These are phyloP conservation scores for Filobasidium floriforme DNA, from an alignment of 768 basidiomycete species.

Conservation along the genomic window DNA sequence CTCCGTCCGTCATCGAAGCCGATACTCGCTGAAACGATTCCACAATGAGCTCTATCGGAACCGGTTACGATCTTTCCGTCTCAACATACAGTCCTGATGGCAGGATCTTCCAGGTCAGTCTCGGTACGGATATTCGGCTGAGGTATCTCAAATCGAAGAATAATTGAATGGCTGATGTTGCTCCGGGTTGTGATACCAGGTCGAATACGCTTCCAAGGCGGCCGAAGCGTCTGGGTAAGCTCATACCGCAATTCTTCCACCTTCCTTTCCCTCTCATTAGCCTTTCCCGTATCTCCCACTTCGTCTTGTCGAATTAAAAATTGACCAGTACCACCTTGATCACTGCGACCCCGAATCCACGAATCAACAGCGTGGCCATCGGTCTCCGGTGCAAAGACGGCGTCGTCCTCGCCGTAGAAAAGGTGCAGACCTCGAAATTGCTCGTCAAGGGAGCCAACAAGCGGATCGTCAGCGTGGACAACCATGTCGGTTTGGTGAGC, in stretches of 20 bases:
- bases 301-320: neutral
- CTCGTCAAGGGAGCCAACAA: constrained; percentile 86
- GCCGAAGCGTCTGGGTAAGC: constrained; percentile 94
- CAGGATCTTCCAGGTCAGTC: constrained; percentile 84
- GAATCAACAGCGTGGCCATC: constrained; percentile 70
- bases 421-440: constrained; percentile 90
- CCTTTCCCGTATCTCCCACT: neutral
- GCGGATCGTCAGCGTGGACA: constrained; percentile 86
- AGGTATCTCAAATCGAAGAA: neutral
- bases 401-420: constrained; percentile 92
- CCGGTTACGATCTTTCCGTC: constrained; percentile 75
- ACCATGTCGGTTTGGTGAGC: constrained; percentile 81
- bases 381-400: constrained; percentile 92
- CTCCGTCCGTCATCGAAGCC: too few relatives aligned
- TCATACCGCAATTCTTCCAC: neutral
- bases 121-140: neutral
- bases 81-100: constrained; percentile 66
- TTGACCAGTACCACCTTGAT: too few relatives aligned
- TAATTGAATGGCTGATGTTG: constrained; percentile 12
- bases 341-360: too few relatives aligned
- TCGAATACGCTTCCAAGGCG: constrained; percentile 97
- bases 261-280: constrained; percentile 4
- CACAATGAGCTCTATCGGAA: constrained; percentile 92
- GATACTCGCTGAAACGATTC: too few relatives aligned
- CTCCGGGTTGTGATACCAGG: constrained; percentile 49